Conservation (phyloP, 2,329 filamentous ascomycete genomes). For the Talaromyces verruculosus region DNA sequence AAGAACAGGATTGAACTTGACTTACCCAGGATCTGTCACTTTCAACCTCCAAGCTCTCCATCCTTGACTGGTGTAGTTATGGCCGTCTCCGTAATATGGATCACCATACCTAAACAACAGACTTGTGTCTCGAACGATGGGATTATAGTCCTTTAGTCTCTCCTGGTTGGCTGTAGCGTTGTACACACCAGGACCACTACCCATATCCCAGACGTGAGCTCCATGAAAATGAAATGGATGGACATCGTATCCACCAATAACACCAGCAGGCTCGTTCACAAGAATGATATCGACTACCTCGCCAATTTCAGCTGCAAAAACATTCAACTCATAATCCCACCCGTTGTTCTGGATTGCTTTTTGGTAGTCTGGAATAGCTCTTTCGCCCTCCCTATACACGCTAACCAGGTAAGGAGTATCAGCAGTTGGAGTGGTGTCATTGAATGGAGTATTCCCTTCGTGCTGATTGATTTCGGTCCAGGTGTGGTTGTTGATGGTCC, state of each 20-base stretch:
- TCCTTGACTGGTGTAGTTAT: conserved; percentile 40
- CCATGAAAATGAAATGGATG: conserved; percentile 53
- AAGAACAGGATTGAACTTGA: neutral
- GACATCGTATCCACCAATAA: conserved; percentile 34
- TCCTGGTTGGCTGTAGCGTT: conserved; percentile 45
- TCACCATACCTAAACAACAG: conserved; percentile 57
- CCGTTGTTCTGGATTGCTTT: conserved; percentile 38
- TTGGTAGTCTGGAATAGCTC: conserved; percentile 43
- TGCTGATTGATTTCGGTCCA: conserved; percentile 44
- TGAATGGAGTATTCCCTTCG: conserved; percentile 8
- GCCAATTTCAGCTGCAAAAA: conserved; percentile 46
- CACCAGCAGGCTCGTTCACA: conserved; percentile 36
- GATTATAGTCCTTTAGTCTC: conserved; percentile 40
- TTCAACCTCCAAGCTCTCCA: conserved; percentile 64
- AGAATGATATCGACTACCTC: conserved; percentile 50
- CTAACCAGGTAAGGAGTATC: conserved; percentile 48
- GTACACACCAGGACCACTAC: conserved; percentile 49
- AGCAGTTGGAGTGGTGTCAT: conserved; percentile 14
- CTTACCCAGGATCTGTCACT: conserved; percentile 49
- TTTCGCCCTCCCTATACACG: conserved; percentile 44
- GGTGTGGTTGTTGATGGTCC: conserved; percentile 44
- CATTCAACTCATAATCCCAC: conserved; percentile 43
- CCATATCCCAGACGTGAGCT: conserved; percentile 48
- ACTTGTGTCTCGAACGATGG: conserved; percentile 50
- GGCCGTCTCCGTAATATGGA: conserved; percentile 41